A percentile compares a stretch with the other conserved stretches of the same genome.
phyloP scores from a whole-genome alignment of 371 early-diverging fungal species.

The Nosema bombycis region DNA sequence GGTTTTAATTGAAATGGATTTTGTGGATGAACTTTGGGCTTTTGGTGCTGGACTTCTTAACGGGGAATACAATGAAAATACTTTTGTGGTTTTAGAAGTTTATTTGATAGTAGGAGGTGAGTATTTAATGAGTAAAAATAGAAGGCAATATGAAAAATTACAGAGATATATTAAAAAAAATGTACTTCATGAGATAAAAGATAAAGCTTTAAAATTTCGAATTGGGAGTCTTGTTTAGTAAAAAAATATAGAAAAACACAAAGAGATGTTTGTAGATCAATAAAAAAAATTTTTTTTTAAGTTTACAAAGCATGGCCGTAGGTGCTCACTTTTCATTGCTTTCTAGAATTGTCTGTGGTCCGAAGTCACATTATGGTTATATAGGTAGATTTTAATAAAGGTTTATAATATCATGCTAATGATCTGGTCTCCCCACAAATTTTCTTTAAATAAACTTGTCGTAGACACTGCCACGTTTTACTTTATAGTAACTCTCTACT shows the following conservation, averaged over 20 bases:
- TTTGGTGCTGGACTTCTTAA: slow-evolving; percentile 55
- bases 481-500: too few relatives aligned
- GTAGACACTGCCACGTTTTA: too few relatives aligned
- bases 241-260: neutral
- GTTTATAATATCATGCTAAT: too few relatives aligned
- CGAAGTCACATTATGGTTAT: too few relatives aligned
- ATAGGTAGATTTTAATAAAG: too few relatives aligned
- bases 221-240: too few relatives aligned
- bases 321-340: too few relatives aligned
- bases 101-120: slow-evolving; percentile 33
- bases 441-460: too few relatives aligned
- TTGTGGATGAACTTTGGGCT: slow-evolving; percentile 50
- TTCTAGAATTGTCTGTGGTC: too few relatives aligned
- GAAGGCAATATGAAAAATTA: slow-evolving; percentile 8
- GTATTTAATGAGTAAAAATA: neutral
- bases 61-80: neutral
- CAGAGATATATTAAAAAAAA: slow-evolving; percentile 24
- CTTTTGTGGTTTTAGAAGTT: slow-evolving; percentile 32
- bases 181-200: slow-evolving; percentile 8
- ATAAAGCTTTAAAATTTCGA: slow-evolving; percentile 16
- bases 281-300: too few relatives aligned
- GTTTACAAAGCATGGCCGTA: too few relatives aligned
- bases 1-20: slow-evolving; percentile 23
- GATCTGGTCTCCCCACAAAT: too few relatives aligned
- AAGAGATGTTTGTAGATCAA: neutral